Percentiles rank a stretch among this genome's conserved stretches.
Conservation (phyloP, 306 rosid species). For the Lablab purpureus region DNA sequence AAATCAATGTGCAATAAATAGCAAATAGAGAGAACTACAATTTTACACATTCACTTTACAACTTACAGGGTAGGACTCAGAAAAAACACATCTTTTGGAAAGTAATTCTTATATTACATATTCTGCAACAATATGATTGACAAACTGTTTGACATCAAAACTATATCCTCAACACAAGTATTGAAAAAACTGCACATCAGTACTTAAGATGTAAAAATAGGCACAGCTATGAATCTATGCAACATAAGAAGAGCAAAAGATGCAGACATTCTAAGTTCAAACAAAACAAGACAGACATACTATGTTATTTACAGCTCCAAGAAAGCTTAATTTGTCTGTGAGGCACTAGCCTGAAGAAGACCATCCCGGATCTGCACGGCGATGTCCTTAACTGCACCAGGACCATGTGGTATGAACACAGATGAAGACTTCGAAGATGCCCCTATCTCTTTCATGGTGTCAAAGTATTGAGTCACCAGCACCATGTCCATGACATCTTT, state of each 20-base stretch:
- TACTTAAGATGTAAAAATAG: neutral
- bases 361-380: conserved; percentile 77
- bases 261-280: neutral
- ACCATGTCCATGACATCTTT: conserved; percentile 87
- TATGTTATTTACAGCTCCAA: conserved; percentile 18
- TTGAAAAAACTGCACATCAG: neutral
- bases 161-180: conserved; percentile 5
- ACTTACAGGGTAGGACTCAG: neutral
- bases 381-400: conserved; percentile 74
- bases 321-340: conserved; percentile 20
- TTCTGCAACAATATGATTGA: neutral
- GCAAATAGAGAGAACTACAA: neutral
- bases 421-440: conserved; percentile 78
- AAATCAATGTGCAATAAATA: neutral
- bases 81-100: neutral
- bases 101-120: neutral
- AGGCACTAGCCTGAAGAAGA: conserved; percentile 62
- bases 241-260: neutral
- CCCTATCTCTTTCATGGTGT: conserved; percentile 82
- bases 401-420: conserved; percentile 82
- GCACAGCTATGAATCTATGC: neutral
- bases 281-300: conserved; percentile 8
- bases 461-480: conserved; percentile 78
- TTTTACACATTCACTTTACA: neutral
- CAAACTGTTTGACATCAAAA: neutral